Conservation (phyloP, 2,329 filamentous ascomycete genomes). For the Epichloe glyceriae region DNA sequence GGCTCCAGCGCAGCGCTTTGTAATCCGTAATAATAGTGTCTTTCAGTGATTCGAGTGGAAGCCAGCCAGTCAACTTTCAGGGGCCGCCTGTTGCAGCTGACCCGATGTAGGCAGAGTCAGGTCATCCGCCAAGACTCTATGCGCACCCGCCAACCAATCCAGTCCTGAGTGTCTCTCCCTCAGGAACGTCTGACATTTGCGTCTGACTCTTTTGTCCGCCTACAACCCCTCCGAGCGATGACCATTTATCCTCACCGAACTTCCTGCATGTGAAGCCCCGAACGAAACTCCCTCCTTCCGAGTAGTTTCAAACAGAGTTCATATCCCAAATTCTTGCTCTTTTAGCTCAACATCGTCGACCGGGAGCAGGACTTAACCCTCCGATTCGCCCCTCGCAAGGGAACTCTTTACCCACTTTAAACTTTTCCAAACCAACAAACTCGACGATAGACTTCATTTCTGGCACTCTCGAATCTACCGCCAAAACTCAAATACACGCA, state of each 20-base stretch:
- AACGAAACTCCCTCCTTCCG: neutral
- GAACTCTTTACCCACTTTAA: neutral
- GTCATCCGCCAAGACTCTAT: neutral
- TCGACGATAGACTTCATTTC: constrained; percentile 2
- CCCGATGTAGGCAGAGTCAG: neutral
- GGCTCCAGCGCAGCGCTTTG: neutral
- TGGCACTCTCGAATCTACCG: constrained; percentile 2
- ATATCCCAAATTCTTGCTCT: neutral
- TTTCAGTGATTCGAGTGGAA: neutral
- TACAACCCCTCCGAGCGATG: neutral
- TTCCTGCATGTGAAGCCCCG: neutral
- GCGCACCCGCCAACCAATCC: constrained; percentile 1
- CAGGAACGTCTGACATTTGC: neutral
- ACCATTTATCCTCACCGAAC: neutral
- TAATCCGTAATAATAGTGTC: neutral
- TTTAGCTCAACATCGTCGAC: neutral
- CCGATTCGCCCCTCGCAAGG: neutral
- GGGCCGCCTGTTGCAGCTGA: neutral
- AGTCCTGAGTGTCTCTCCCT: neutral
- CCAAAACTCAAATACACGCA: neutral
- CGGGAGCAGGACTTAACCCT: neutral
- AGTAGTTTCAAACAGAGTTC: neutral
- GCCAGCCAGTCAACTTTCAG: neutral
- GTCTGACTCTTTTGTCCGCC: neutral
- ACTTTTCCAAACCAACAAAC: neutral